Conservation (phyloP, 2,329 filamentous ascomycete genomes). For the Fusarium lyarnte region DNA sequence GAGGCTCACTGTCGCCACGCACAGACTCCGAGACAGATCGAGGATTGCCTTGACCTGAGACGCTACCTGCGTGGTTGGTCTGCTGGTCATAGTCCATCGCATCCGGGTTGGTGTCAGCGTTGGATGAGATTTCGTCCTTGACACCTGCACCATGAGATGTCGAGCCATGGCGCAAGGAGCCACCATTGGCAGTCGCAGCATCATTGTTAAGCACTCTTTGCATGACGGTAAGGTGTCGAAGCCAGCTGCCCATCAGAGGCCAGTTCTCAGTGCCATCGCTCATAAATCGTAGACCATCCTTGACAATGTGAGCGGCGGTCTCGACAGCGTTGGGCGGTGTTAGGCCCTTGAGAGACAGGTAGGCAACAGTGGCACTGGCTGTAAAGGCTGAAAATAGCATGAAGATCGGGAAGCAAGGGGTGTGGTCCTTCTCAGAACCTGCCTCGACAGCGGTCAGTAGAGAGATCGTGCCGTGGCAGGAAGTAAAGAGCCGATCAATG, state of each 20-base stretch:
- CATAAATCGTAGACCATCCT: constrained; percentile 68
- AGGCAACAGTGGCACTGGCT: constrained; percentile 68
- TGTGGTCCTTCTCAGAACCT: constrained; percentile 65
- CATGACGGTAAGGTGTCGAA: constrained; percentile 69
- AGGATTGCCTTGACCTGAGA: constrained; percentile 44
- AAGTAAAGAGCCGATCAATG: constrained; percentile 66
- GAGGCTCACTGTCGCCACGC: constrained; percentile 64
- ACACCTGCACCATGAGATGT: constrained; percentile 46
- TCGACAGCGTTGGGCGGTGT: constrained; percentile 66
- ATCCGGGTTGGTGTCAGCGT: constrained; percentile 64
- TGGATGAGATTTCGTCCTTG: constrained; percentile 66
- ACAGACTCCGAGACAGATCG: constrained; percentile 53
- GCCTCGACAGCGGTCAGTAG: constrained; percentile 65
- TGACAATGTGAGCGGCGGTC: constrained; percentile 65
- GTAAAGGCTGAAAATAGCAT: constrained; percentile 72
- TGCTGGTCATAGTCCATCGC: constrained; percentile 67
- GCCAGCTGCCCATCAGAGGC: constrained; percentile 68
- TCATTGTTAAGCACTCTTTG: constrained; percentile 67
- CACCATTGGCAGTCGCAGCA: constrained; percentile 48
- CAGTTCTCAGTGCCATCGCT: constrained; percentile 67
- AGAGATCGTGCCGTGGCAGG: constrained; percentile 67
- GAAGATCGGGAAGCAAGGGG: constrained; percentile 70
- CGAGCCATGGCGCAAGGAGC: constrained; percentile 49
- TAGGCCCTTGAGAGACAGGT: constrained; percentile 69
- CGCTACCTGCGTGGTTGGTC: constrained; percentile 31